Base-by-base conservation (phyloP, 2,329 filamentous ascomycete genomes). In the Hypoxylon sp. region DNA sequence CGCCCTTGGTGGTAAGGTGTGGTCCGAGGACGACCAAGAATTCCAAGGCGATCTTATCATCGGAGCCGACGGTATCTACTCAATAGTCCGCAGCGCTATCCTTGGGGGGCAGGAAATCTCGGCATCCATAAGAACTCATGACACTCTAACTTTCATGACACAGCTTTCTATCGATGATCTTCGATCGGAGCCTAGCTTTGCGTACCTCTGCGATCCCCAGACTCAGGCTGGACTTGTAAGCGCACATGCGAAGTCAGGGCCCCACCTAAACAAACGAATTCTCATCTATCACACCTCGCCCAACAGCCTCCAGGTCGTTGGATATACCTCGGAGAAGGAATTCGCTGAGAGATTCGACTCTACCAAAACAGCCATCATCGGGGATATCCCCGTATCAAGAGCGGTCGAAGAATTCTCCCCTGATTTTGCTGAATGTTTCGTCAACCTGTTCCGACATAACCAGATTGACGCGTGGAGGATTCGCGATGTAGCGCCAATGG, bases 31-130 rank as follows among this genome's bases (percentile, higher is more conserved):
- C 37, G 74, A 68, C 29, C 63, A 42, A 26, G 48, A 60, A 22
- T 71, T 68, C 39, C 59, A 72, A 42, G 72, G 69, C 17, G 72
- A 75, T 55, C 33, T 76, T 10, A 72, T 76, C 14, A 44, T 76
- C 37, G 73, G 73, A 0, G 73, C 74, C 17, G 73, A 76, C 37
- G 73, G 73, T n/a, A 75, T 76, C 42, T 57, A 75, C 35, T 73
- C 71, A 1, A 35, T 68, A 2, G 73, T 68, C 59, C 59, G 73
- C 37, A 54, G 47, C 10, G 55, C 64, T 22, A 24, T 72, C 13
- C 63, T 72, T 6, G 64, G 54, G 46, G 58, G 59, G 1, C 33
- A 66, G 46, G 60, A 63, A 4, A 57, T 62, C 10, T 35, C 52
- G 5, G 53, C 50, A 3, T 52, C 59, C 11, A 52, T 68, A 26